These are phyloP conservation scores for Pulveroboletus sp. DNA, from an alignment of 768 basidiomycete species.

Conservation along the genomic window DNA sequence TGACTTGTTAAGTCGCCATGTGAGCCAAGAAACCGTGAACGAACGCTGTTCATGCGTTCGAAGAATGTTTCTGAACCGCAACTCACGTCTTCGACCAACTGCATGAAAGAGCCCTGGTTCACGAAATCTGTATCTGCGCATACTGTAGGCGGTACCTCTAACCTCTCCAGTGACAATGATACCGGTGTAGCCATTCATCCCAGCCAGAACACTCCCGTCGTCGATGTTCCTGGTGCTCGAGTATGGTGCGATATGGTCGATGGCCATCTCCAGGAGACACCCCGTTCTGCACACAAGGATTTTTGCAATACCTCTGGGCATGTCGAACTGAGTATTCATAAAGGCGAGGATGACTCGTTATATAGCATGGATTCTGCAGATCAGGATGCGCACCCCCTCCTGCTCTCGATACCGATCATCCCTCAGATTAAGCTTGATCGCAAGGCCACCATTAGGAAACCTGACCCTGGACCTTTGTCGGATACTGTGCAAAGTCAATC, in stretches of 20 bases:
- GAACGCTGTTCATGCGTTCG: not conserved
- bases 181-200: not conserved
- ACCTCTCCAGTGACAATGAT: slow-evolving; percentile 1
- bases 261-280: not conserved
- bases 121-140: slow-evolving; percentile 5
- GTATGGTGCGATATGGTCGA: not conserved
- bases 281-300: not conserved
- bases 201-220: not conserved
- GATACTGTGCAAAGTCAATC: not conserved
- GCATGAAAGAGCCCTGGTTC: slow-evolving; percentile 18
- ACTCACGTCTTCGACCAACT: slow-evolving; percentile 15
- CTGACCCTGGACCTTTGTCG: not conserved
- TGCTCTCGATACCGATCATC: slow-evolving; percentile 28
- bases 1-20: not conserved
- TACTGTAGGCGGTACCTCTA: slow-evolving; percentile 9
- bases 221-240: not conserved
- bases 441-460: slow-evolving; percentile 21
- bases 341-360: slow-evolving; percentile 17
- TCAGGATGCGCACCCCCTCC: slow-evolving; percentile 16
- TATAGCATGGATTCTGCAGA: slow-evolving; percentile 27
- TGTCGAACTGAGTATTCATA: not conserved
- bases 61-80: slow-evolving; percentile 25
- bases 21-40: not conserved
- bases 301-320: not conserved
- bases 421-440: slow-evolving; percentile 26